These are phyloP conservation scores for Medicago lupulina DNA, from an alignment of 306 rosid genomes.

Conservation along the genomic window DNA sequence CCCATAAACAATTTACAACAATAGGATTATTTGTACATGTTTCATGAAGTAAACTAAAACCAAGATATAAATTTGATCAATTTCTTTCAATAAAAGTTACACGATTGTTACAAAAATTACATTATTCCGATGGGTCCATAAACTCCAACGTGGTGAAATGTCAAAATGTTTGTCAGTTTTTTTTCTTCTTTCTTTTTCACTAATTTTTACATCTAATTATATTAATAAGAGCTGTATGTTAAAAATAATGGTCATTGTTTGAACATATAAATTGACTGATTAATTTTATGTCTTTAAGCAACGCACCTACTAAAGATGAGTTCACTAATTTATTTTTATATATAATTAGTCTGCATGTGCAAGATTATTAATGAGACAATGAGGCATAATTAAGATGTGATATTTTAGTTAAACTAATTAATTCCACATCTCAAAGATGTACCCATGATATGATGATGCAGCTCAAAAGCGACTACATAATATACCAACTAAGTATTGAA, in stretches of 20 bases:
- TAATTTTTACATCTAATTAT: no score
- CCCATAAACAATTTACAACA: no score
- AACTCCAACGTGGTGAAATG: no score
- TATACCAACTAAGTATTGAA: slow-evolving; percentile 37
- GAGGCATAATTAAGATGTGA: slow-evolving; percentile 13
- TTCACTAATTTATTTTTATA: slow-evolving; percentile 20
- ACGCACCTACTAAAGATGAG: slow-evolving; percentile 25
- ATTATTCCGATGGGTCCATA: no score
- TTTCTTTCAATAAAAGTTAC: no score
- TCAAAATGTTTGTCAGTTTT: no score
- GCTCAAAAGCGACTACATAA: slow-evolving; percentile 40
- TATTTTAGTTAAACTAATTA: slow-evolving; percentile 33
- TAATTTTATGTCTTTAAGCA: not conserved
- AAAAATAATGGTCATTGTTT: not conserved
- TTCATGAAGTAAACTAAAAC: no score
- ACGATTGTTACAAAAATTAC: no score
- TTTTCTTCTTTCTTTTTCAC: no score
- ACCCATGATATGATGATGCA: slow-evolving; percentile 40
- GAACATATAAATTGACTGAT: not conserved
- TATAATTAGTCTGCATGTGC: slow-evolving; percentile 23
- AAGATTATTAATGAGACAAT: slow-evolving; percentile 33
- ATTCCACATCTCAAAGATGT: slow-evolving; percentile 27
- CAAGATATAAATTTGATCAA: no score
- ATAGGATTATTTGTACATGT: no score
- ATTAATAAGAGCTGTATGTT: no score